phyloP scores from a whole-genome alignment of 768 basidiomycete genomes.

The Mycena floridula region DNA sequence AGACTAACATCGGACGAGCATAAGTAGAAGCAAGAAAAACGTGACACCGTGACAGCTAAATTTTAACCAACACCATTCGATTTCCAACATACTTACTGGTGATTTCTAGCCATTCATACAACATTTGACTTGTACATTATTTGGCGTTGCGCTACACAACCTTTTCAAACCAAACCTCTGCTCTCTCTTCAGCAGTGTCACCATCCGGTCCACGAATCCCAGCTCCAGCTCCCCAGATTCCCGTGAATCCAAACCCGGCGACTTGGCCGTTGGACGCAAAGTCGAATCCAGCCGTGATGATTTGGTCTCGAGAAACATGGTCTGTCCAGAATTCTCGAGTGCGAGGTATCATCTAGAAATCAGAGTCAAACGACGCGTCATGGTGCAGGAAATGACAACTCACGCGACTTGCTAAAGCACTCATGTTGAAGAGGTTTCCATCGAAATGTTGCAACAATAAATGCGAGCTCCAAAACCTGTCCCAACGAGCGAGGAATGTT shows the following conservation, averaged over 20 bases:
- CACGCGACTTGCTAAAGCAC: slow-evolving; percentile 11
- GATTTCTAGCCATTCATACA: no score
- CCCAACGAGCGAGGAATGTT: slow-evolving; percentile 11
- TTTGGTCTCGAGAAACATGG: slow-evolving; percentile 8
- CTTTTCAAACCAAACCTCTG: slow-evolving; percentile 11
- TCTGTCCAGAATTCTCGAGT: slow-evolving; percentile 15
- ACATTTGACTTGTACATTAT: no score
- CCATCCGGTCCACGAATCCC: slow-evolving; percentile 6
- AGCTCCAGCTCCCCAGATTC: slow-evolving; percentile 9
- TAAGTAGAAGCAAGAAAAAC: no score
- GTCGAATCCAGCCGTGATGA: slow-evolving; percentile 13
- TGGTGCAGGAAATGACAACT: slow-evolving; percentile 1
- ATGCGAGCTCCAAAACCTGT: slow-evolving; percentile 14
- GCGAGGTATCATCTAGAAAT: slow-evolving; percentile 4
- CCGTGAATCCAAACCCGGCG: slow-evolving; percentile 14
- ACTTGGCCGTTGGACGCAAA: slow-evolving; percentile 1
- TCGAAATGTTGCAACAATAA: slow-evolving; percentile 14
- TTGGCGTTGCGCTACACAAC: no score
- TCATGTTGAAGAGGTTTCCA: slow-evolving; percentile 15
- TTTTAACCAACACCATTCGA: no score
- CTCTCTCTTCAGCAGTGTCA: slow-evolving; percentile 4
- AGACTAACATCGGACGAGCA: no score
- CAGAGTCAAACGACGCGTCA: neutral
- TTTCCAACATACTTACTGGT: no score
- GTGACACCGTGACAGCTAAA: no score